phyloP scores from a whole-genome alignment of 2,329 filamentous ascomycete genomes.

The Mollisia scopiformis region DNA sequence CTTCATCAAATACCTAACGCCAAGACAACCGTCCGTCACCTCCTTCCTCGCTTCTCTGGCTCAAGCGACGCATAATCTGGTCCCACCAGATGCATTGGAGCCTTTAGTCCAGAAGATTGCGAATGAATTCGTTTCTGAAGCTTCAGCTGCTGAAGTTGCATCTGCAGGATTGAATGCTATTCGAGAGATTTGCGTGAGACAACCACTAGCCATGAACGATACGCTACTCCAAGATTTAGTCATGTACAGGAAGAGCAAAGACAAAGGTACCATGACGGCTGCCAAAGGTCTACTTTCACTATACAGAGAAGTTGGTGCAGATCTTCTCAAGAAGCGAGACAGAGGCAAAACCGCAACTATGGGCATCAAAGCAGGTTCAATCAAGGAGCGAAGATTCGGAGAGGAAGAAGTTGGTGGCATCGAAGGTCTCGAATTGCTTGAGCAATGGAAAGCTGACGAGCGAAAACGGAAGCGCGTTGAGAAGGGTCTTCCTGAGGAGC shows the following conservation, averaged over 20 bases:
- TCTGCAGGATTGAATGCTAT: slow-evolving; percentile 94
- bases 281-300: slow-evolving; percentile 88
- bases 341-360: slow-evolving; percentile 91
- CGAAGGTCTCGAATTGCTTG: slow-evolving; percentile 88
- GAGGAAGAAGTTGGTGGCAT: slow-evolving; percentile 81
- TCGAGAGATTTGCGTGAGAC: slow-evolving; percentile 87
- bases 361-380: slow-evolving; percentile 74
- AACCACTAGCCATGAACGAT: slow-evolving; percentile 95
- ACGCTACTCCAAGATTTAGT: slow-evolving; percentile 95
- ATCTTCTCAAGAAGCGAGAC: slow-evolving; percentile 86
- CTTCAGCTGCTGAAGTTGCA: slow-evolving; percentile 85
- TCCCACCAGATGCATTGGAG: slow-evolving; percentile 90
- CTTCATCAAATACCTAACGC: slow-evolving; percentile 91
- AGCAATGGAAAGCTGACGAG: slow-evolving; percentile 93
- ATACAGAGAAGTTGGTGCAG: slow-evolving; percentile 88
- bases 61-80: slow-evolving; percentile 86
- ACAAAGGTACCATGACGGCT: slow-evolving; percentile 99
- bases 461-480: slow-evolving; percentile 72
- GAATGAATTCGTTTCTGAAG: slow-evolving; percentile 97
- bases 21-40: slow-evolving; percentile 86
- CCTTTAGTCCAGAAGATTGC: slow-evolving; percentile 93
- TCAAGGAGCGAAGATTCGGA: slow-evolving; percentile 78
- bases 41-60: slow-evolving; percentile 91
- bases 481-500: slow-evolving; percentile 63
- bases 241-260: slow-evolving; percentile 95